These are phyloP conservation scores for Alternaria sp. DNA, from an alignment of 2,329 filamentous ascomycete species.

Conservation along the genomic window DNA sequence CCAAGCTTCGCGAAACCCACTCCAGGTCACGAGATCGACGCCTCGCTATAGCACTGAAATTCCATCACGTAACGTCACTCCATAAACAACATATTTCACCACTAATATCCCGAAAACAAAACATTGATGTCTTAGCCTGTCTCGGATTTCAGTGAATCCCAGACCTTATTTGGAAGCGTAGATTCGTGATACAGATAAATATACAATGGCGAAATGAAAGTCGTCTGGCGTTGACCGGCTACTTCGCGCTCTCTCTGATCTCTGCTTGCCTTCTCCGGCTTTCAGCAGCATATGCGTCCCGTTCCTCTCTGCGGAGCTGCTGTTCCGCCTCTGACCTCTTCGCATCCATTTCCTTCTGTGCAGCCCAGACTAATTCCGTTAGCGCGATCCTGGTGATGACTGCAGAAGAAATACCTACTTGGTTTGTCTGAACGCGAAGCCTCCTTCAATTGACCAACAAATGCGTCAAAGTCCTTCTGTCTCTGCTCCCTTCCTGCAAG, in stretches of 20 bases:
- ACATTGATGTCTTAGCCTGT: not conserved
- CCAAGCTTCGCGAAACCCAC: slow-evolving; percentile 16
- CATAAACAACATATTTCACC: not conserved
- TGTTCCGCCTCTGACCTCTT: slow-evolving; percentile 37
- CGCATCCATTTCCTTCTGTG: slow-evolving; percentile 45
- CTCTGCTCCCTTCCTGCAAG: slow-evolving; percentile 78
- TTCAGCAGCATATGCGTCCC: slow-evolving; percentile 43
- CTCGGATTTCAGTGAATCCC: not conserved
- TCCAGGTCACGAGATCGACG: slow-evolving; percentile 37
- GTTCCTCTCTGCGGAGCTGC: slow-evolving; percentile 41
- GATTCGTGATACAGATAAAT: slow-evolving; percentile 30
- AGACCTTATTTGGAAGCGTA: slow-evolving; percentile 15
- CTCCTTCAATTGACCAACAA: slow-evolving; percentile 83
- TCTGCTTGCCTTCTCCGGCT: slow-evolving; percentile 44
- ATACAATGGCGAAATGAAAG: slow-evolving; percentile 20
- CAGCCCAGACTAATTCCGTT: slow-evolving; percentile 44
- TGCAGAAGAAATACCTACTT: slow-evolving; percentile 64
- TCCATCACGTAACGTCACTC: not conserved
- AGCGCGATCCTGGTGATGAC: slow-evolving; percentile 12
- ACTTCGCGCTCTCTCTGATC: slow-evolving; percentile 43
- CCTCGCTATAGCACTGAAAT: not conserved
- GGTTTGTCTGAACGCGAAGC: slow-evolving; percentile 91
- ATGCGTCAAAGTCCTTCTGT: slow-evolving; percentile 88
- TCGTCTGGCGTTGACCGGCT: slow-evolving; percentile 8
- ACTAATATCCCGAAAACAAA: not conserved